Percentiles rank a stretch among this genome's conserved stretches.
These are phyloP conservation scores for Hansenula anomala DNA, from an alignment of 1,139 yeast species.

Conservation along the genomic window DNA sequence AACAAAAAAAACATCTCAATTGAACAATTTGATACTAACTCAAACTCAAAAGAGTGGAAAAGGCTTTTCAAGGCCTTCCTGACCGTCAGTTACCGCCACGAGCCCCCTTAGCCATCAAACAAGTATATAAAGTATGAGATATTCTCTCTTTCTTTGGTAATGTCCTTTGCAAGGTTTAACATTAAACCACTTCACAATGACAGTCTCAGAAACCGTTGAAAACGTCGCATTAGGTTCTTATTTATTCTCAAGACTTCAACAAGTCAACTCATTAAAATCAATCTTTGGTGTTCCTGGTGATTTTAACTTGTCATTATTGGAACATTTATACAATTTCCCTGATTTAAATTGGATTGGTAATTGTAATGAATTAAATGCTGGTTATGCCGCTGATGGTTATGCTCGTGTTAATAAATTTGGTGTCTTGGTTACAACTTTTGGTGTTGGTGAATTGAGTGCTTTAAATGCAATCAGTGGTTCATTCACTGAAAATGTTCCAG, in stretches of 20 bases:
- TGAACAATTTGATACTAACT: no score
- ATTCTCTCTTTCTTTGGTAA: no score
- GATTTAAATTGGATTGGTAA: constrained; percentile 49
- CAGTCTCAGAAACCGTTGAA: no score
- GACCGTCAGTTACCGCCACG: no score
- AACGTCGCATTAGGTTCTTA: background rate
- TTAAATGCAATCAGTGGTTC: constrained; percentile 7
- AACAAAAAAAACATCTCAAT: no score
- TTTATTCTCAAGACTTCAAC: constrained; percentile 7
- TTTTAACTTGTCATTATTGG: constrained; percentile 60
- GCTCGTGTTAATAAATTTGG: constrained; percentile 38
- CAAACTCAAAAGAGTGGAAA: no score
- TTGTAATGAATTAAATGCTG: constrained; percentile 55
- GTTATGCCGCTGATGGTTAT: constrained; percentile 74
- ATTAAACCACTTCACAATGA: no score
- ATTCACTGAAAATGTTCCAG: constrained; percentile 35
- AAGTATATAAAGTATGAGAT: no score
- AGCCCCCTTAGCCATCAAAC: no score
- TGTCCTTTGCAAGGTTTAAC: no score
- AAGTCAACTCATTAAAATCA: constrained; percentile 40
- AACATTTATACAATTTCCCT: constrained; percentile 51
- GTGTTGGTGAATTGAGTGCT: constrained; percentile 8
- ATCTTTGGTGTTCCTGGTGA: constrained; percentile 67
- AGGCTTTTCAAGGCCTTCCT: no score
- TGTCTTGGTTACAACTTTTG: constrained; percentile 32